Evolutionary conservation across 148 eudicot genomes (phyloP).

Genomic region (Suaeda aralocaspica): DNA sequence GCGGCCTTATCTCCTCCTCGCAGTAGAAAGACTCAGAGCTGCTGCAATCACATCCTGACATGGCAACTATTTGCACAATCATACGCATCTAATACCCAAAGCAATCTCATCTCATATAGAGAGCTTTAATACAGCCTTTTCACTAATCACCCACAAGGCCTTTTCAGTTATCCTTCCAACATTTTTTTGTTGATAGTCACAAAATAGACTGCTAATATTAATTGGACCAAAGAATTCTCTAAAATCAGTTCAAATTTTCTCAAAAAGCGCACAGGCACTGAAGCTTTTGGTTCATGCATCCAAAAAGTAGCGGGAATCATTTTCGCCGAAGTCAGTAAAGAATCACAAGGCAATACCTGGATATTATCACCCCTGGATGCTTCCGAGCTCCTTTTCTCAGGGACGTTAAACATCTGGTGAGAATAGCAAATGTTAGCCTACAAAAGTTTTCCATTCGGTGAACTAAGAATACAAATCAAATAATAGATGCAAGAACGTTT

Average conservation of each 20-base stretch:
- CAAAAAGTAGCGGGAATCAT: not conserved
- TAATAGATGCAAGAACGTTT: not conserved
- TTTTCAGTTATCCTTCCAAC: no score
- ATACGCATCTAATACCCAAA: not conserved
- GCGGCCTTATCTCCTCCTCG: no score
- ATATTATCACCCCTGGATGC: conserved; percentile 99
- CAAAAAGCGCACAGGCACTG: not conserved
- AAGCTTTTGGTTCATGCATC: not conserved
- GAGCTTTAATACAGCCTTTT: not conserved
- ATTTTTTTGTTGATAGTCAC: not conserved
- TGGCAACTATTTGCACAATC: not conserved
- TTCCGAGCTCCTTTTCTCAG: conserved; percentile 98
- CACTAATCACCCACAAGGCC: not conserved
- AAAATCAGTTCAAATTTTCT: not conserved
- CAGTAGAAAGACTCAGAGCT: no score
- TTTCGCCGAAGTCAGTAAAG: not conserved
- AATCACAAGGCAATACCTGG: conserved; percentile 72
- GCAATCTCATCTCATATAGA: not conserved
- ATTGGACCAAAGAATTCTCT: not conserved
- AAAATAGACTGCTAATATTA: not conserved
- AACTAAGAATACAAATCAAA: not conserved
- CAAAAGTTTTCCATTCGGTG: not conserved
- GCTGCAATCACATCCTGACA: no score
- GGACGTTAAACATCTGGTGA: conserved; percentile 86
- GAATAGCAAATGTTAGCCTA: conserved; percentile 22